Evolutionary conservation across 2,329 filamentous ascomycete species (phyloP).

Genomic region (Penicillium thymicola): DNA sequence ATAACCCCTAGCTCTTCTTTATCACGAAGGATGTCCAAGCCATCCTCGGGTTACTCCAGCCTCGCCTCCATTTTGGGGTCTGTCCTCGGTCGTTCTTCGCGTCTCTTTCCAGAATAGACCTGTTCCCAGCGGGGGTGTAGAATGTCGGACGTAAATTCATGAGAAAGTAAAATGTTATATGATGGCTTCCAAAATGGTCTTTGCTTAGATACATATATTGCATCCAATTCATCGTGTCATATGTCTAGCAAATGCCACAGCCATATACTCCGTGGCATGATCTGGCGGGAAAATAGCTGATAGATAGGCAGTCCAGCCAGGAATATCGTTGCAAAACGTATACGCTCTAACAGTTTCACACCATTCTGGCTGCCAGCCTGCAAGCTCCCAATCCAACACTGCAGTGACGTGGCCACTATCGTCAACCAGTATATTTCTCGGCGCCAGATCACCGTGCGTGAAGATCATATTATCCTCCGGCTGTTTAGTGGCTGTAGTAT

Average conservation of each 20-base stretch:
- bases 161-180: background rate
- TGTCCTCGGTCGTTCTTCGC: background rate
- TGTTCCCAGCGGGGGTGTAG: background rate
- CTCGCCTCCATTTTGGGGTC: background rate
- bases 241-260: background rate
- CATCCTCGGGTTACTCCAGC: no score
- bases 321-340: background rate
- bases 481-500: background rate
- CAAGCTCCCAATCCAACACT: slow-evolving; percentile 9
- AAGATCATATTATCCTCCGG: background rate
- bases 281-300: background rate
- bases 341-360: slow-evolving; percentile 1
- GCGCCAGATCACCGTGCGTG: slow-evolving; percentile 7
- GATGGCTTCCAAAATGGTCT: background rate
- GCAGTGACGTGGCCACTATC: slow-evolving; percentile 1
- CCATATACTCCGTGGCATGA: slow-evolving; percentile 1
- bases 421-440: slow-evolving; percentile 10
- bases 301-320: background rate
- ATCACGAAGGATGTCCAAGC: background rate
- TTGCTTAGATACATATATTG: background rate
- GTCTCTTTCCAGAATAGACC: background rate
- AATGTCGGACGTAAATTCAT: background rate
- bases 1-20: background rate
- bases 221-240: background rate
- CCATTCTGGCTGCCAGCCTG: slow-evolving; percentile 6